Base-by-base conservation (phyloP, 768 basidiomycete species). In the Suillus plorans region DNA sequence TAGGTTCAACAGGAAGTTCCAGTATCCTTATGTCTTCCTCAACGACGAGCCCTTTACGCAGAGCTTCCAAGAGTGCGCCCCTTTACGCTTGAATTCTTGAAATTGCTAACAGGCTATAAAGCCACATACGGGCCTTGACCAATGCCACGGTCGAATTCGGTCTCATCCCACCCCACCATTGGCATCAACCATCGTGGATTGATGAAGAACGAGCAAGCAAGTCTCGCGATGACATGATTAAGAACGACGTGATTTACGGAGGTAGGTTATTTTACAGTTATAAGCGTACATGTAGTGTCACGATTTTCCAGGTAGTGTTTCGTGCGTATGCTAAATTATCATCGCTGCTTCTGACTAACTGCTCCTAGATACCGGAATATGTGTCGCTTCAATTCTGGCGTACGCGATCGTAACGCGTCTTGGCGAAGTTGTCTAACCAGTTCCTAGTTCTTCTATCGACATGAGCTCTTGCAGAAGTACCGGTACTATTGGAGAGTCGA, bases 361-460 rank as follows among this genome's bases (percentile, higher is more conserved):
- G 16, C 31, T 58, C 60, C 39, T 69, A 89, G 86, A 25, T 97
- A 97, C 72, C 87, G 95, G 47, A 95, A 97, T 69, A 97, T 97
- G 96, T 97, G 95, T 77, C 87, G 96, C 13, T 98, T 89, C 78
- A 94, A 96, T 77, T 95, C 92, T 56, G 94, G 93, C 42, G 92
- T 94, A 76, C 68, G 88, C 53, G 66, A 1, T 39, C 34, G 50
- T 42, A n/a, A 28, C 34, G 60, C 20, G 20, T 12, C 60, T 20
- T 56, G 6, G 28, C 44, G 49, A 37, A 18, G 25, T 25, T 42
- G 14, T 47, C 14, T 57, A n/a, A 60, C 61, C 70, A 9, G 65
- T 57, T 57, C 39, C 8, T 65, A 93, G 87, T 92, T 90, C 80
- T 96, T 97, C 79, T 96, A 86, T 79, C 82, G 84, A 50, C 94